These are phyloP conservation scores for Omphalotus olearius DNA, from an alignment of 1,284 basidiomycete species.

Conservation along the genomic window DNA sequence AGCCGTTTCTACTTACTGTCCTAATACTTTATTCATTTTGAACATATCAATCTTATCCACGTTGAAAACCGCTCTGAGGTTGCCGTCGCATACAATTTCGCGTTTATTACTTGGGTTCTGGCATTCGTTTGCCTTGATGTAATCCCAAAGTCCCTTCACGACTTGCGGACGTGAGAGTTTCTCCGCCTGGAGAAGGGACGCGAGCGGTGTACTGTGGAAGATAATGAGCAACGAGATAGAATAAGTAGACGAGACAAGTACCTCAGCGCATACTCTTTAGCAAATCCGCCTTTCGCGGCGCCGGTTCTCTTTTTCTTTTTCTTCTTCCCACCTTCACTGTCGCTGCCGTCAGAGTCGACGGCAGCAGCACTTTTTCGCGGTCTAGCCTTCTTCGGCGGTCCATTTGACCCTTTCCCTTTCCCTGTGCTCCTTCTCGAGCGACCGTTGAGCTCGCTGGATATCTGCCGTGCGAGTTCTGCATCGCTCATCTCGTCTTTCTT, in stretches of 20 bases:
- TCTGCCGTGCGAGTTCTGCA: constrained; percentile 64
- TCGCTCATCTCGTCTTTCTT: constrained; percentile 44
- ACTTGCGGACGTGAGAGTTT: constrained; percentile 83
- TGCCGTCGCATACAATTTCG: constrained; percentile 78
- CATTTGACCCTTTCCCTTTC: constrained; percentile 34
- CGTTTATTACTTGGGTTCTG: constrained; percentile 79
- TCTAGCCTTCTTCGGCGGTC: constrained; percentile 35
- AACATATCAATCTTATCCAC: constrained; percentile 83
- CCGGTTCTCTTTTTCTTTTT: constrained; percentile 30
- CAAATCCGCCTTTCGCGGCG: constrained; percentile 63
- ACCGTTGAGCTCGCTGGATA: constrained; percentile 69
- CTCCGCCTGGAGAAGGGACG: constrained; percentile 51
- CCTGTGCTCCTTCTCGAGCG: constrained; percentile 43
- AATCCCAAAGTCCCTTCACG: constrained; percentile 82
- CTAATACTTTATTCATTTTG: constrained; percentile 80
- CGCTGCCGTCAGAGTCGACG: constrained; percentile 50
- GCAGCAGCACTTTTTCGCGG: constrained; percentile 51
- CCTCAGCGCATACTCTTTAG: constrained; percentile 77
- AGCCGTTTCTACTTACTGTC: constrained; percentile 49
- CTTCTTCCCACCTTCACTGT: constrained; percentile 33
- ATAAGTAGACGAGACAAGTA: constrained; percentile 25
- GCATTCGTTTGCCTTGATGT: constrained; percentile 75
- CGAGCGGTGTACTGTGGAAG: constrained; percentile 53
- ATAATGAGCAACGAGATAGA: constrained; percentile 11
- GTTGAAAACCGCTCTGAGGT: constrained; percentile 66